phyloP scores from a whole-genome alignment of 805 yeast species.

The Soucietia sequanensis region DNA sequence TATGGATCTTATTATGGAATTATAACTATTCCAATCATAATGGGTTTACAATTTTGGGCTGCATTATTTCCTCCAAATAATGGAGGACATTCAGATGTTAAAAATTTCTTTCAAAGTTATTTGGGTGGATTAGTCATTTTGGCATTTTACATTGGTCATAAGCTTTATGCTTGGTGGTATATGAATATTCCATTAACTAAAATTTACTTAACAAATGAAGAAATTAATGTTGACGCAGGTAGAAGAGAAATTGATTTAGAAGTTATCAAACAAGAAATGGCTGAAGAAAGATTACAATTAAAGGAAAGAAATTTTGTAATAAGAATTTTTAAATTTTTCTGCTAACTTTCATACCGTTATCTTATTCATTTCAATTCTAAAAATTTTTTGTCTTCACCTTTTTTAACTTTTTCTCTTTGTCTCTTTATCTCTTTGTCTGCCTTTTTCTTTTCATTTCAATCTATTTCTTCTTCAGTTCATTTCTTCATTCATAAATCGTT shows the following conservation, averaged over 20 bases:
- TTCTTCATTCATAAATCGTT: no score
- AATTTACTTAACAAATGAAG: constrained; percentile 41
- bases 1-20: constrained; percentile 35
- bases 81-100: constrained; percentile 28
- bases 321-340: constrained; percentile 14
- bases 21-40: constrained; percentile 22
- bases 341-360: constrained; percentile 16
- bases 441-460: no score
- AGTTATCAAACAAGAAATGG: constrained; percentile 48
- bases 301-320: constrained; percentile 10
- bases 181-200: constrained; percentile 27
- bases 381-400: neutral
- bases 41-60: constrained; percentile 38
- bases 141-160: constrained; percentile 50
- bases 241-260: constrained; percentile 59
- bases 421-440: no score
- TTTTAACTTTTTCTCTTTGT: no score
- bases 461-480: no score
- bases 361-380: constrained; percentile 4
- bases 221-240: constrained; percentile 63
- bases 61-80: constrained; percentile 35
- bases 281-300: constrained; percentile 35
- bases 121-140: constrained; percentile 46
- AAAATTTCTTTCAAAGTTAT: constrained; percentile 53
- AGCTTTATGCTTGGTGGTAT: constrained; percentile 38